Base-by-base conservation (phyloP, 192 early-diverging fungal genomes). In the Umbelopsis sp. region DNA sequence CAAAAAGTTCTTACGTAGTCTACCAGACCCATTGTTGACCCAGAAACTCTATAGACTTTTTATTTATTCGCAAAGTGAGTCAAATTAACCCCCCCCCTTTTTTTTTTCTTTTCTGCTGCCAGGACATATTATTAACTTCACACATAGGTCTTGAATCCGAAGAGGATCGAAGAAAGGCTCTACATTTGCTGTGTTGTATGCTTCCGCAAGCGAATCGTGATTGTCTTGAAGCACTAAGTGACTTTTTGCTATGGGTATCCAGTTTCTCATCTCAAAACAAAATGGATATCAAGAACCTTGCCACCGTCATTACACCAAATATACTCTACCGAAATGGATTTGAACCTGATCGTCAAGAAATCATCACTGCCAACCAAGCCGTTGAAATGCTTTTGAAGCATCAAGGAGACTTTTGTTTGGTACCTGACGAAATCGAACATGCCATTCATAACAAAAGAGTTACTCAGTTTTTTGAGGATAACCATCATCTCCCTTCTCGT, bases 291-390 rank as follows among this genome's bases (percentile, higher is more conserved):
- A 45, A 70, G 14, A 75, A 75, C 20, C 29, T 75, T 22, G 73
- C 73, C 8, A 69, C 68, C 17, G 73, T 75, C 0, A 70, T 75
- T 9, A 62, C 73, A 1, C 73, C 73, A 4, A 75, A 70, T 31
- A 75, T 75, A 22, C 59, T 75, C 1, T 75, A 94, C 76, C 88
- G n/a, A 34, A 69, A 68, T n/a, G 73, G 69, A 16, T 11, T 31
- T 14, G 26, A 34, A 32, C 56, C 56, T 0, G 29, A 62, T 34
- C 56, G 56, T 2, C 56, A 62, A 14, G 56, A 62, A 26, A 62
- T 62, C 17, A 34, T 62, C 4, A 62, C 56, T 1, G 56, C 56
- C 29, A 77, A 73, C 38, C 24, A 66, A 45, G 76, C 73, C 6
- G 53, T 77, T 14, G 71, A 77, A 26, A 54, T 41, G 49, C 51